Evolutionary conservation across 441 rosid genomes (phyloP), one percentile per base, ranked within the genome.

Genomic region (Flueggea neowawraea): DNA sequence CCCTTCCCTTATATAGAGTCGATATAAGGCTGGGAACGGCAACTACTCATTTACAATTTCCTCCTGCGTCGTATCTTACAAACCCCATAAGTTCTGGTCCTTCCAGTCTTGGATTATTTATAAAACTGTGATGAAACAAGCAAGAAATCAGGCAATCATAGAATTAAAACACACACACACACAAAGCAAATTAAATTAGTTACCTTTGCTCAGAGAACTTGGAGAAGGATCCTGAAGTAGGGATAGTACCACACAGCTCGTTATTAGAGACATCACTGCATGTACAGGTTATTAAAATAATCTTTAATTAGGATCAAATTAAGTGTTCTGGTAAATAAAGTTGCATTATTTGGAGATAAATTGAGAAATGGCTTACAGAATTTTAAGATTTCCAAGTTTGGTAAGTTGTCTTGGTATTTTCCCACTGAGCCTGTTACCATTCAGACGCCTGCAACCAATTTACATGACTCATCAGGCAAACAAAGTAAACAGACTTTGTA

Each of bases 1-100:
- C 60, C 16, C 15, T n/a, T n/a, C n/a, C n/a, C n/a, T n/a, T 22
- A 66, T 50, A 64, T 59, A 54, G 71, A 63, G 78, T 61, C 11
- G 15, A 55, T 65, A 70, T 22, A 57, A 9, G 16, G 59, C 33
- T 65, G 61, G 72, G 60, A 54, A 2, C 12, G 51, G 64, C 12
- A 41, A 32, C 12, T 14, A 15, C 11, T 77, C 76, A 75, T 72
- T 62, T 70, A 69, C 91, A 76, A 73, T 61, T 72, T 52, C 80
- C 80, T 52, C 86, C 75, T 0, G 53, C 72, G 31, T 80, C 86
- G 12, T 88, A 88, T 69, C 91, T 83, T 61, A 88, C 95, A 66
- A 82, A 85, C 14, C 95, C 95, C 88, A 88, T 75, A 59, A 88
- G 80, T 70, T 88, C 89, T 12, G 89, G 95, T 43, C 95, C 95